Evolutionary conservation across 345 rosid species (phyloP).

Genomic region (Syzygium aromaticum): DNA sequence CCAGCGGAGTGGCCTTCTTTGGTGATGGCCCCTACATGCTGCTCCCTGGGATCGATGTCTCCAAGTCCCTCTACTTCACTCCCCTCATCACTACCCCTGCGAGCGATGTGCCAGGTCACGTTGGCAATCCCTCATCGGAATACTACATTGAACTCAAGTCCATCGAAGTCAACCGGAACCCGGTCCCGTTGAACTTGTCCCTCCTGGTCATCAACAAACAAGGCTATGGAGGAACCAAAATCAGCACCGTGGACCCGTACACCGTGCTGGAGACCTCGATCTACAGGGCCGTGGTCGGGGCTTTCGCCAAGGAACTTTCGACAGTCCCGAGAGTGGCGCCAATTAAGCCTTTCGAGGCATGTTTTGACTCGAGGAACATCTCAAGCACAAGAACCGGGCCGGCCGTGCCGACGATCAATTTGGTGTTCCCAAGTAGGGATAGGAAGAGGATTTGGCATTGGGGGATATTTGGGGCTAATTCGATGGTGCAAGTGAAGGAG

Average conservation of each 20-base stretch:
- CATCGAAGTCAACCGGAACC: slow-evolving; percentile 17
- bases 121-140: slow-evolving; percentile 22
- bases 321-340: slow-evolving; percentile 27
- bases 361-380: slow-evolving; percentile 4
- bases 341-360: background rate
- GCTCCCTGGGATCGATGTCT: slow-evolving; percentile 23
- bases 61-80: slow-evolving; percentile 22
- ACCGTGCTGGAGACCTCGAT: slow-evolving; percentile 47
- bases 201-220: slow-evolving; percentile 12
- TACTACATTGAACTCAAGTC: slow-evolving; percentile 32
- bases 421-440: slow-evolving; percentile 21
- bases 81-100: slow-evolving; percentile 22
- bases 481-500: slow-evolving; percentile 24
- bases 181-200: slow-evolving; percentile 19
- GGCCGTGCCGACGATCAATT: slow-evolving; percentile 18
- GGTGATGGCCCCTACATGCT: slow-evolving; percentile 24
- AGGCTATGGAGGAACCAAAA: slow-evolving; percentile 64
- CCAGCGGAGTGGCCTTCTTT: slow-evolving; percentile 21
- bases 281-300: slow-evolving; percentile 30
- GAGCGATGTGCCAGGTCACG: slow-evolving; percentile 1
- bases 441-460: background rate
- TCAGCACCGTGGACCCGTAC: slow-evolving; percentile 63
- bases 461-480: slow-evolving; percentile 25
- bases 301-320: slow-evolving; percentile 22
- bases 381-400: background rate